Evolutionary conservation across 371 early-diverging fungal species (phyloP), one percentile per base, ranked within the genome.

Genomic region (Zychaea mexicana): DNA sequence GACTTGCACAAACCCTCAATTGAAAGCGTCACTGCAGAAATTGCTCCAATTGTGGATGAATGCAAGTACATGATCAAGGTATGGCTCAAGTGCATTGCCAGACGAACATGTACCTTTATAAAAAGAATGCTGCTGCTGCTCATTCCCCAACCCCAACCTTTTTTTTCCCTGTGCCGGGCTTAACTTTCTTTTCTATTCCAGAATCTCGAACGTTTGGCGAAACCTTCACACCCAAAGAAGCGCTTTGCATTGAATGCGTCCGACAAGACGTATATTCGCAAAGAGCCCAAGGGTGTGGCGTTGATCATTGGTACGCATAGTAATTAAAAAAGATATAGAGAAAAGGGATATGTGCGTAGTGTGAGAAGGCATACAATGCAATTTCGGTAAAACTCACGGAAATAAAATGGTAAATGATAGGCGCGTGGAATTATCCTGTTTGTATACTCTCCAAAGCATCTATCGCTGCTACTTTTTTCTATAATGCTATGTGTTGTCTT

Each of bases 351-450:
- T n/a, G n/a, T n/a, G n/a, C n/a, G n/a, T n/a, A n/a, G n/a, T n/a
- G n/a, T n/a, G n/a, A n/a, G n/a, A n/a, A n/a, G n/a, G n/a, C n/a
- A n/a, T n/a, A n/a, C n/a, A n/a, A n/a, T n/a, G n/a, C n/a, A n/a
- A n/a, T n/a, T n/a, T n/a, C n/a, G n/a, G n/a, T n/a, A n/a, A n/a
- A 3, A 27, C 30, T 47, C 6, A 45, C 2, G 22, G 13, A 7
- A 21, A 15, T 15, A 4, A 42, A 42, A 12, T 42, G 12, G 5
- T 8, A 33, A 33, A 33, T 12, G 12, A 32, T 57, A 78, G 81
- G 82, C n/a, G 82, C 96, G 2, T 96, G 97, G 98, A 97, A 97
- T 72, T 96, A 92, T 74, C 95, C 93, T 27, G 67, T 95, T 74
- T 31, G 64, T 54, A 12, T 42, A 42, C n/a, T 36, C 15, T 36